Evolutionary conservation across 495 filamentous ascomycete genomes (phyloP).

Genomic region (Penicillium paradoxum): DNA sequence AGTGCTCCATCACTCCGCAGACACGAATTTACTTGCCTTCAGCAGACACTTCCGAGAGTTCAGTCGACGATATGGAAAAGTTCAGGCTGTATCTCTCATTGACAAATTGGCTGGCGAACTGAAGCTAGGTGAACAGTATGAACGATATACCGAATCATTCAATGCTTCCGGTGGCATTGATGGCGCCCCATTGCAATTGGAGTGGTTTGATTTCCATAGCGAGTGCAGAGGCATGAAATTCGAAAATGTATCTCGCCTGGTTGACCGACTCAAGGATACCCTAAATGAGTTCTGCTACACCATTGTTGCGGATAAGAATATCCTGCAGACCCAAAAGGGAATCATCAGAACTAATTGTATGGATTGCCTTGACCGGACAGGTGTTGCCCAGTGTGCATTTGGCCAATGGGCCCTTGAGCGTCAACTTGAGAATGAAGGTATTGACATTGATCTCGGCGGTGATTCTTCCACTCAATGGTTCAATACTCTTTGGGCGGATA

Average conservation of each 20-base stretch:
- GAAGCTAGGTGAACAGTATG: slow-evolving; percentile 71
- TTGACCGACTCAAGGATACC: slow-evolving; percentile 60
- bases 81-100: slow-evolving; percentile 79
- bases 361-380: slow-evolving; percentile 94
- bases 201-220: slow-evolving; percentile 95
- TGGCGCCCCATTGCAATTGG: slow-evolving; percentile 57
- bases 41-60: slow-evolving; percentile 70
- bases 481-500: slow-evolving; percentile 93
- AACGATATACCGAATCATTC: slow-evolving; percentile 55
- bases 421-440: slow-evolving; percentile 68
- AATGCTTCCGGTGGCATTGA: slow-evolving; percentile 57
- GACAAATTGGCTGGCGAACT: slow-evolving; percentile 80
- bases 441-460: slow-evolving; percentile 60
- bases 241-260: slow-evolving; percentile 77
- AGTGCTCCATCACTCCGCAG: slow-evolving; percentile 67
- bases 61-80: slow-evolving; percentile 58
- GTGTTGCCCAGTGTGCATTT: slow-evolving; percentile 86
- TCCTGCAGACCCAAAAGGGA: slow-evolving; percentile 59
- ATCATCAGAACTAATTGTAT: slow-evolving; percentile 91
- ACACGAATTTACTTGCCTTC: slow-evolving; percentile 73
- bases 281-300: slow-evolving; percentile 63
- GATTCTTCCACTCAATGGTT: slow-evolving; percentile 83
- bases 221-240: slow-evolving; percentile 95
- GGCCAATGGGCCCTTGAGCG: slow-evolving; percentile 69
- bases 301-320: slow-evolving; percentile 47